A percentile compares a stretch with the other conserved stretches of the same genome.
Conservation (phyloP, 2,329 filamentous ascomycete genomes). For the Colletotrichum falcatum region DNA sequence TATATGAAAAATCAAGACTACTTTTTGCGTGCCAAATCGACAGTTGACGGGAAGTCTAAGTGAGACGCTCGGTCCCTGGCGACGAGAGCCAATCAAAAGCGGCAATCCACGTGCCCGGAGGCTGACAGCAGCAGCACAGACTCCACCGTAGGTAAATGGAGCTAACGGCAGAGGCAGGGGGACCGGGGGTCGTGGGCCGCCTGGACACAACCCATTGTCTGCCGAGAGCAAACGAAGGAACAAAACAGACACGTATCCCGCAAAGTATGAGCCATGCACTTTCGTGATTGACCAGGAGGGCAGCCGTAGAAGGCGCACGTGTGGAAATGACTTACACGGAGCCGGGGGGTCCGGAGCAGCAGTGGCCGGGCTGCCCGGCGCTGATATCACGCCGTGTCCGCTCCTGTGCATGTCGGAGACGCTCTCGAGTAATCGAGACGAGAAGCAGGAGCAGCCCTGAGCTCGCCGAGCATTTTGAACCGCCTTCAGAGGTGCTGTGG, state of each 20-base stretch:
- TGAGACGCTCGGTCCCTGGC: slow-evolving; percentile 30
- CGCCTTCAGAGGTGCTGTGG: slow-evolving; percentile 14
- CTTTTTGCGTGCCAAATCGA: slow-evolving; percentile 30
- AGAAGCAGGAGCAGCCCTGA: too few species aligned
- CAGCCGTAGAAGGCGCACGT: background rate
- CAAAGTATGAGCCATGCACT: slow-evolving; percentile 25
- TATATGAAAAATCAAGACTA: background rate
- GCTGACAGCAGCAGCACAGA: slow-evolving; percentile 40
- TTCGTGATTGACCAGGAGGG: background rate
- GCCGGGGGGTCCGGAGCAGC: slow-evolving; percentile 21
- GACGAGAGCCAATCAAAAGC: slow-evolving; percentile 28
- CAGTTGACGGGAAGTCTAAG: slow-evolving; percentile 36
- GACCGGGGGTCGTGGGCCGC: slow-evolving; percentile 40
- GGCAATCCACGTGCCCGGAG: slow-evolving; percentile 36
- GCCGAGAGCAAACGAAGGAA: slow-evolving; percentile 29
- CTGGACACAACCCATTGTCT: slow-evolving; percentile 41
- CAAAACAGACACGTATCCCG: slow-evolving; percentile 22
- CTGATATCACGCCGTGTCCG: slow-evolving; percentile 34
- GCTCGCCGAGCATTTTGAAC: background rate
- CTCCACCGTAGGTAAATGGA: slow-evolving; percentile 37
- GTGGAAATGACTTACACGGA: slow-evolving; percentile 39
- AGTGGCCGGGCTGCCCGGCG: slow-evolving; percentile 13
- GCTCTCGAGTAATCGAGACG: background rate
- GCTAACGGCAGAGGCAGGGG: slow-evolving; percentile 41
- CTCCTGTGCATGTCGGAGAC: slow-evolving; percentile 9